Percentiles rank a stretch among this genome's conserved stretches.
phyloP scores from a whole-genome alignment of 2,329 filamentous ascomycete species.

The Aureobasidium lini region DNA sequence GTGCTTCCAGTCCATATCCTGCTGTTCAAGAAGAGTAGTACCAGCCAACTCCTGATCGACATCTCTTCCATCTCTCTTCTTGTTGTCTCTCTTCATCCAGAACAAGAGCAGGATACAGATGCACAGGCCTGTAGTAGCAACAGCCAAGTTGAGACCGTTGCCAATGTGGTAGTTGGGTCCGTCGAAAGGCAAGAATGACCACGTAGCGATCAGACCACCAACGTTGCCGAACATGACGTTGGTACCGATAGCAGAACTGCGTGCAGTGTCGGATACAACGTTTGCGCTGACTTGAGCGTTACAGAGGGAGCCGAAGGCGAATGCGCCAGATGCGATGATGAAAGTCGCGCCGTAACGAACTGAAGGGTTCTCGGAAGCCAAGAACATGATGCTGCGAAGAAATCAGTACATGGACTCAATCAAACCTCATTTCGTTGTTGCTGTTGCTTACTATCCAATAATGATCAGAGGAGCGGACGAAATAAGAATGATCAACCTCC shows the following conservation, averaged over 20 bases:
- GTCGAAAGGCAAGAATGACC: slow-evolving; percentile 54
- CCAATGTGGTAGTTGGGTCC: slow-evolving; percentile 61
- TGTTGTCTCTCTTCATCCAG: slow-evolving; percentile 60
- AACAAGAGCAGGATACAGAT: slow-evolving; percentile 39
- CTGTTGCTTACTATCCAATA: slow-evolving; percentile 45
- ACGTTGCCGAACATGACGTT: slow-evolving; percentile 67
- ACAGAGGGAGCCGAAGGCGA: slow-evolving; percentile 55
- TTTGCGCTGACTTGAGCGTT: slow-evolving; percentile 64
- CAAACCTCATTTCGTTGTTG: too few relatives aligned
- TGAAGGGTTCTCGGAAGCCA: slow-evolving; percentile 44
- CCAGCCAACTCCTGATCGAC: slow-evolving; percentile 51
- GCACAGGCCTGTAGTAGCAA: slow-evolving; percentile 48
- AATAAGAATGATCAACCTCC: slow-evolving; percentile 54
- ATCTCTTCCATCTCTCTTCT: slow-evolving; percentile 46
- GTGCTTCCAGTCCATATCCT: slow-evolving; percentile 60
- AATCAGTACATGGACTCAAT: too few relatives aligned
- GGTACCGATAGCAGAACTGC: slow-evolving; percentile 57
- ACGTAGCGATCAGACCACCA: slow-evolving; percentile 41
- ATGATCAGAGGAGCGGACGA: slow-evolving; percentile 56
- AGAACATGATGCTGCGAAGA: slow-evolving; percentile 57
- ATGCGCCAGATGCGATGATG: slow-evolving; percentile 57
- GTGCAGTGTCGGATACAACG: slow-evolving; percentile 62
- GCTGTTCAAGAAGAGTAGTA: slow-evolving; percentile 45
- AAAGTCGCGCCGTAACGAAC: slow-evolving; percentile 65
- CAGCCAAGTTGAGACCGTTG: slow-evolving; percentile 63